Conservation (phyloP, 257 asterid species). For the Capsicum baccatum region DNA sequence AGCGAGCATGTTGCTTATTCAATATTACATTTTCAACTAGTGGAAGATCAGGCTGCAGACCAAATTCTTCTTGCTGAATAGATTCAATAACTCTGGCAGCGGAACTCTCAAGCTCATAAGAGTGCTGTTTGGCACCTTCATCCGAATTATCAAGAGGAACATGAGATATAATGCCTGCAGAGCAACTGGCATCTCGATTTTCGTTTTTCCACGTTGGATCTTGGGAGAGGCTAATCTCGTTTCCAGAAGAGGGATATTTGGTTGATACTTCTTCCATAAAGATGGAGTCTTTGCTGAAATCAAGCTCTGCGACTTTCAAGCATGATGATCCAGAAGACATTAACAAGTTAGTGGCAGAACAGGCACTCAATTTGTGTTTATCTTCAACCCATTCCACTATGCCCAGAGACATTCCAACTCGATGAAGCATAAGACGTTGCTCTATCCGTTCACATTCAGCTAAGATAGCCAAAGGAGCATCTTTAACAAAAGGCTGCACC, state of each 20-base stretch:
- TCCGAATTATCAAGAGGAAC: slow-evolving; percentile 33
- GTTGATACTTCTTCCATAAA: slow-evolving; percentile 33
- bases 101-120: slow-evolving; percentile 37
- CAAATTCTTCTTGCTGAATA: slow-evolving; percentile 87
- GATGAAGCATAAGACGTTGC: slow-evolving; percentile 86
- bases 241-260: slow-evolving; percentile 34
- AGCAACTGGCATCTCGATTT: slow-evolving; percentile 34
- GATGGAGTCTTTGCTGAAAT: slow-evolving; percentile 39
- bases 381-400: slow-evolving; percentile 85
- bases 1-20: slow-evolving; percentile 95
- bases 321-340: slow-evolving; percentile 46
- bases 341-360: slow-evolving; percentile 39
- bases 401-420: slow-evolving; percentile 87
- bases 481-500: slow-evolving; percentile 65
- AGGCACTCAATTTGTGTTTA: slow-evolving; percentile 55
- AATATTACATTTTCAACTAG: slow-evolving; percentile 67
- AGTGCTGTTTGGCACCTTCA: slow-evolving; percentile 29
- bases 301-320: slow-evolving; percentile 41
- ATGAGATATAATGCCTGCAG: slow-evolving; percentile 38
- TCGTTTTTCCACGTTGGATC: slow-evolving; percentile 36
- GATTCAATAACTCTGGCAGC: slow-evolving; percentile 65
- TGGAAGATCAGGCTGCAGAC: slow-evolving; percentile 68
- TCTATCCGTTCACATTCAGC: slow-evolving; percentile 63
- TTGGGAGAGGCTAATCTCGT: slow-evolving; percentile 35
- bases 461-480: slow-evolving; percentile 75